Evolutionary conservation across 73 alveolate species (phyloP).

Genomic region (Paramecium sonneborni): DNA sequence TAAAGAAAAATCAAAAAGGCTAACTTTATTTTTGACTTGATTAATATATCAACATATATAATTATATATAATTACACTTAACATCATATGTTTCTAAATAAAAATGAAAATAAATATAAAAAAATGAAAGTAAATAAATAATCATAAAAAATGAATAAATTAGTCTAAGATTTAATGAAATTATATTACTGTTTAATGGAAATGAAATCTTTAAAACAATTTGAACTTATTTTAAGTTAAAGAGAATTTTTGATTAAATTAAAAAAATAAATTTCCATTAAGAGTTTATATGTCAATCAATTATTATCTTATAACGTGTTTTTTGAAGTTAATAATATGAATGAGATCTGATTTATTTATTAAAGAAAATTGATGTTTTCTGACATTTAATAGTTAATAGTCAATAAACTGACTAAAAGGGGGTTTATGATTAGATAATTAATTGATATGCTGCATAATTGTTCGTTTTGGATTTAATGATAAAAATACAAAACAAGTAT

Average conservation of each 20-base stretch:
- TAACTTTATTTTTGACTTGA: neutral
- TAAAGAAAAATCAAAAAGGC: neutral
- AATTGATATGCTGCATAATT: neutral
- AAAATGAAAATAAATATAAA: too few species aligned
- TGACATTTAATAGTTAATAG: neutral
- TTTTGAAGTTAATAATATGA: neutral
- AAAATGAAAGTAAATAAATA: too few species aligned
- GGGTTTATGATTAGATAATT: neutral
- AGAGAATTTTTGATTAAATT: neutral
- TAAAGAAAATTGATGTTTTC: neutral
- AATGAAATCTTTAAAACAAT: neutral
- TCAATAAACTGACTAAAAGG: neutral
- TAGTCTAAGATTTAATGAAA: too few species aligned
- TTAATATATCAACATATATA: neutral
- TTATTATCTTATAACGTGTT: neutral
- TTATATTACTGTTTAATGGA: neutral
- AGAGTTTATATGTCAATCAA: neutral
- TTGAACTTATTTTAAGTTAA: neutral
- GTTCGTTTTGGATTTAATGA: conserved; percentile 13
- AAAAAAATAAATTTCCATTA: neutral
- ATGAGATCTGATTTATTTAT: neutral
- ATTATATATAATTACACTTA: too few species aligned
- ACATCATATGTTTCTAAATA: too few species aligned
- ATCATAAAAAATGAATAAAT: too few species aligned
- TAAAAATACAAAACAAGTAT: conserved; percentile 21